Percentiles rank a stretch among this genome's conserved stretches.
Conservation (phyloP, 2,329 filamentous ascomycete species). For the Cladobotryum protrusum region DNA sequence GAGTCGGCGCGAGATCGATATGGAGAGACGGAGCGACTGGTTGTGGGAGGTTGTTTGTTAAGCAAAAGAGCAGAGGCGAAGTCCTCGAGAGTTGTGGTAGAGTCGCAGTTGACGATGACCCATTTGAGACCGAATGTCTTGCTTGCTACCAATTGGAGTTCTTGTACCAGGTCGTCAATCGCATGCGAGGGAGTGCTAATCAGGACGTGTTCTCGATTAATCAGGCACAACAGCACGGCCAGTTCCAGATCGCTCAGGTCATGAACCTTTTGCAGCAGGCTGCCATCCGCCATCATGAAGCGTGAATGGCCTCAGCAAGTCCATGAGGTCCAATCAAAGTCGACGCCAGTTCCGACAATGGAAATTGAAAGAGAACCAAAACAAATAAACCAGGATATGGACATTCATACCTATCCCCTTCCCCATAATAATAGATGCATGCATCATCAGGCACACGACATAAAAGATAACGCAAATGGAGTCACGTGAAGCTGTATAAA, state of each 20-base stretch:
- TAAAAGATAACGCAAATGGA: not conserved
- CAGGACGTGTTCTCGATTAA: constrained; percentile 80
- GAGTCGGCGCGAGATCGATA: constrained; percentile 22
- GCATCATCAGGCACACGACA: too few relatives aligned
- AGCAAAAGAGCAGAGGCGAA: constrained; percentile 67
- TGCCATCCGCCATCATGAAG: constrained; percentile 53
- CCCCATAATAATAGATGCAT: too few relatives aligned
- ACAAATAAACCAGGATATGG: not conserved
- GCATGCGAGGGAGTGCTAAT: constrained; percentile 62
- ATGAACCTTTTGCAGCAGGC: constrained; percentile 63
- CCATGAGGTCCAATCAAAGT: constrained; percentile 19
- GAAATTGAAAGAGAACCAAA: not conserved
- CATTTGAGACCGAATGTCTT: constrained; percentile 68
- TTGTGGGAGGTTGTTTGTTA: constrained; percentile 15
- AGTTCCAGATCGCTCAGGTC: constrained; percentile 82
- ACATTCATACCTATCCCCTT: not conserved
- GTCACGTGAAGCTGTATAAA: constrained; percentile 6
- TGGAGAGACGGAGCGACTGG: constrained; percentile 21
- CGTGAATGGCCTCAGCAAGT: constrained; percentile 14
- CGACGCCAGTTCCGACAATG: not conserved
- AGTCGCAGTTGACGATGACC: constrained; percentile 65
- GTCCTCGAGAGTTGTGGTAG: constrained; percentile 70
- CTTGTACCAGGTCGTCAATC: constrained; percentile 63
- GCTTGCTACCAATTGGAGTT: constrained; percentile 65
- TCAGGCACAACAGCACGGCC: constrained; percentile 73